These are phyloP conservation scores for Lithospermum erythrorhizon DNA, from an alignment of 257 asterid genomes.

Conservation along the genomic window DNA sequence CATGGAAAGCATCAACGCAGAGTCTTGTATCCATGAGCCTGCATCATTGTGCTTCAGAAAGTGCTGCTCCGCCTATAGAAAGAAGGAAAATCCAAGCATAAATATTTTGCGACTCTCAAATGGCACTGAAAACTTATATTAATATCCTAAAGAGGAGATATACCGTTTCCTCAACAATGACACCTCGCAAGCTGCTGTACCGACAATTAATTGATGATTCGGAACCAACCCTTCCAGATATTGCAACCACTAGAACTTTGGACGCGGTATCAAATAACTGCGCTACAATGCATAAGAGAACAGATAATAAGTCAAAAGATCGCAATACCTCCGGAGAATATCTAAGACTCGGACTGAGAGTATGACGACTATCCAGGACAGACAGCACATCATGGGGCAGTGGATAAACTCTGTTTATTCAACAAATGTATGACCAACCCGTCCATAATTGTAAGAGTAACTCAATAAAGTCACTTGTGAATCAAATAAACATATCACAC, in stretches of 20 bases:
- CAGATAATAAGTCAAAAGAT: slow-evolving; percentile 3
- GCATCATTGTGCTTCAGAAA: slow-evolving; percentile 97
- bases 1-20: slow-evolving; percentile 93
- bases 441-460: too few relatives aligned
- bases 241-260: slow-evolving; percentile 73
- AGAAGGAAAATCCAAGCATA: slow-evolving; percentile 2
- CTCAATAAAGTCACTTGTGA: too few relatives aligned
- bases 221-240: slow-evolving; percentile 92
- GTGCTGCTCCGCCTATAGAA: slow-evolving; percentile 85
- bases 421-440: too few relatives aligned
- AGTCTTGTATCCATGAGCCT: slow-evolving; percentile 99
- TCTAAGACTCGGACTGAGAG: too few relatives aligned
- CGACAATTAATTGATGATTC: slow-evolving; percentile 82
- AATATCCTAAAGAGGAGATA: slow-evolving; percentile 6
- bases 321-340: background rate
- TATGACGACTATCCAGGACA: too few relatives aligned
- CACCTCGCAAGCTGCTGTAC: slow-evolving; percentile 90
- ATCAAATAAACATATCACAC: too few relatives aligned
- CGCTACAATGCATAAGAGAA: slow-evolving; percentile 29
- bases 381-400: too few relatives aligned
- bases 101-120: slow-evolving; percentile 1
- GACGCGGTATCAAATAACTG: slow-evolving; percentile 74
- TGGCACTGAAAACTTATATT: background rate
- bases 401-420: too few relatives aligned
- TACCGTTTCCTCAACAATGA: slow-evolving; percentile 98